Conservation (phyloP, 2,329 filamentous ascomycete genomes). For the Blastomyces percursus region DNA sequence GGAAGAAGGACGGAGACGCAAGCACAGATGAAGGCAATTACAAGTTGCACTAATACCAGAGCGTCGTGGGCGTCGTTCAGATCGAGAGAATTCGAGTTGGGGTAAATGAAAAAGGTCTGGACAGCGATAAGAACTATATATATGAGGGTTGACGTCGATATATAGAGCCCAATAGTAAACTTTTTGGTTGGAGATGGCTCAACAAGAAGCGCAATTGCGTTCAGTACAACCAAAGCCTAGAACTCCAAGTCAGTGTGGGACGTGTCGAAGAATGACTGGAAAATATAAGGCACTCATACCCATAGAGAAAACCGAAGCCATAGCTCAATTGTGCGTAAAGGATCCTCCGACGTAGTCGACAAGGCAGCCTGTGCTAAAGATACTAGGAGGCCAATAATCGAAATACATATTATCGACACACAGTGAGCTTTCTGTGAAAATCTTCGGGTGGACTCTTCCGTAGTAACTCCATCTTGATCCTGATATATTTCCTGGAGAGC, state of each 20-base stretch:
- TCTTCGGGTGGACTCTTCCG: conserved; percentile 48
- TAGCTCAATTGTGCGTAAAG: conserved; percentile 37
- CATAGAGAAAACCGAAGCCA: conserved; percentile 53
- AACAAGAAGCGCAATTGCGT: conserved; percentile 25
- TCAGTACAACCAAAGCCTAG: conserved; percentile 24
- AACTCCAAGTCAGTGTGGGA: neutral
- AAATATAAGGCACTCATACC: conserved; percentile 34
- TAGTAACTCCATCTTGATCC: conserved; percentile 59
- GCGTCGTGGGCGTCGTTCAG: neutral
- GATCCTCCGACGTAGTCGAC: conserved; percentile 26
- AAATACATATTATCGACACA: conserved; percentile 43
- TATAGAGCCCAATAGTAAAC: conserved; percentile 23
- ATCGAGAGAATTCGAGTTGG: neutral
- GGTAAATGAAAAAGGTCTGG: conserved; percentile 14
- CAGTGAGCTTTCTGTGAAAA: conserved; percentile 55
- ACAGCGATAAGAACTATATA: conserved; percentile 16
- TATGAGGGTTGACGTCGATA: conserved; percentile 23
- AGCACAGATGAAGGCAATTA: conserved; percentile 33
- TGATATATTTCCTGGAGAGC: conserved; percentile 43
- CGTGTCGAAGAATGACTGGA: neutral
- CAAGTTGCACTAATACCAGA: conserved; percentile 15
- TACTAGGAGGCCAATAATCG: conserved; percentile 42
- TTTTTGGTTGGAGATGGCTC: conserved; percentile 25
- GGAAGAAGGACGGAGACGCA: conserved; percentile 48
- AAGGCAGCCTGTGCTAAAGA: conserved; percentile 48